Evolutionary conservation across 2,329 filamentous ascomycete genomes (phyloP), one percentile per base, ranked within the genome.

Genomic region (Sporothrix phasma): DNA sequence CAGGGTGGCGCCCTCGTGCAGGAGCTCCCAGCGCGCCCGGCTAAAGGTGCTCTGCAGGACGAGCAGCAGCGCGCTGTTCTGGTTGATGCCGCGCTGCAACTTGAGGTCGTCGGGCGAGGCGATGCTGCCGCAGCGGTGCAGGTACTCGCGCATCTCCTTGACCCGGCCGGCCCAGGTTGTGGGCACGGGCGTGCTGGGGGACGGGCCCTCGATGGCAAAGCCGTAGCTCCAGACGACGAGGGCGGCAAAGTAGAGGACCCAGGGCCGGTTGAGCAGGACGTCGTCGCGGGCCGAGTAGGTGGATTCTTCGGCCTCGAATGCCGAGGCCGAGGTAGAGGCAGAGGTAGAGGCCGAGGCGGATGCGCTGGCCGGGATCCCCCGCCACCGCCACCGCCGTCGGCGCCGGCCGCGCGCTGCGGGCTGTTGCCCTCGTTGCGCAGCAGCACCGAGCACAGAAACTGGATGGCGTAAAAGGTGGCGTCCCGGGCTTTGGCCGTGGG

Each of bases 151-250:
- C 92, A 97, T 96, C 70, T 93, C 87, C 46, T 78, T 80, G 51
- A 88, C 82, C 73, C 88, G 87, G 67, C 90, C 87, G 15, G 85
- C 82, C 58, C 81, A 80, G 0, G 80, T 87, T 43, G 73, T 75
- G 64, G 89, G 84, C 22, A 77, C 76, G 69, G 76, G 80, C 60
- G 76, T 71, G 3, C 75, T 76, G 6, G 81, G 77, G 64, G 89
- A 84, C 0, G 91, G 84, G 0, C 94, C 94, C 69, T 97, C 94
- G 22, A 96, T 79, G 0, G 93, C 92, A 72, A 87, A 97, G 2
- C 92, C 93, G 71, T 97, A 99, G 66, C 87, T 91, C 94, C 94
- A 99, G 0, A 97, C 89, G 24, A 97, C 90, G 15, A 99, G 81
- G 0, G 88, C 87, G 0, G 94, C 90, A 72, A 96, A 95, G 75